Base-by-base conservation (phyloP, 768 basidiomycete species). In the Tylopilus sp. region DNA sequence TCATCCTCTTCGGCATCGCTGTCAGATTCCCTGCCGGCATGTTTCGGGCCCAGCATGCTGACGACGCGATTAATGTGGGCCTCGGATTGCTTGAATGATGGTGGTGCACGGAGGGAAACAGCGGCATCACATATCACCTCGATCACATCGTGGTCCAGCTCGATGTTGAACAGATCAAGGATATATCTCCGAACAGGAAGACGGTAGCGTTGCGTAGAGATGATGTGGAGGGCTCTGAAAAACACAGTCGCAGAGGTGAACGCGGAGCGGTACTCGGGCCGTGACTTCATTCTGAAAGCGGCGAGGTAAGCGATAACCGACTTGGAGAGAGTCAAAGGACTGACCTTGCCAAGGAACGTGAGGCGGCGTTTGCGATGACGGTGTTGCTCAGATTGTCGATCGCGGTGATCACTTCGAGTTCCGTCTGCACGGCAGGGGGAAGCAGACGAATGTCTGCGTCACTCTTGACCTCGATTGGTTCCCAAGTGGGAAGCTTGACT, bases 351-450 rank as follows among this genome's bases (percentile, higher is more conserved):
- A 99, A 74, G 17, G 91, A 86, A 41, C 92, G 82, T 21, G 97
- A 98, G 1, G 97, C 94, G 21, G 91, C 83, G 62, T 95, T 95
- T 0, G 95, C 94, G 51, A 98, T 89, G 45, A 98, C 94, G 18
- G 94, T 91, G 65, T 99, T 99, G 25, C 88, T 86, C 38, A 99
- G 75, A 65, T 98, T 98, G 60, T 93, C 88, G 44, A 99, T 90
- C 4, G 91, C 90, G 4, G 87, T 86, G 59, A 95, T 79, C 25
- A 91, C 85, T 59, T 95, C 91, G 5, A 83, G 76, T 60, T 98
- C 95, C 33, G 79, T 72, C 54, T 85, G 81, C 7, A 80, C 74
- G 0, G 79, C 78, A 9, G 89, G 83, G 4, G 86, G 82, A 51
- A 82, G 72, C 25, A 95, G 68, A 3, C 79, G 81, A 51, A 71